Conservation (phyloP, 805 yeast genomes). For the Ogataea glucozyma region DNA sequence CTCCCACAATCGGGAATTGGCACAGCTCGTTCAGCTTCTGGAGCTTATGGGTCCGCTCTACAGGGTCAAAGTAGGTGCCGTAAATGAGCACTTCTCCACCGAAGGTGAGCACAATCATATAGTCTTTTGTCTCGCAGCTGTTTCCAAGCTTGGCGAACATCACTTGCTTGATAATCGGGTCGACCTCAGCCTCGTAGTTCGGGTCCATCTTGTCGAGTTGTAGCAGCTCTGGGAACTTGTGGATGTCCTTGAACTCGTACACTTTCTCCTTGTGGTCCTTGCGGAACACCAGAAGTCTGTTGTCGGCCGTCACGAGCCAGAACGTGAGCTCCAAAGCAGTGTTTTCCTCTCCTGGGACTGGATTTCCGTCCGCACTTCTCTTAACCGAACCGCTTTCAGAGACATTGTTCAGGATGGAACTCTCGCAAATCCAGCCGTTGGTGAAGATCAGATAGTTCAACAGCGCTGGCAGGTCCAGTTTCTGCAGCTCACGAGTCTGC, state of each 20-base stretch:
- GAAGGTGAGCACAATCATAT: constrained; percentile 67
- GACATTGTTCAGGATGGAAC: constrained; percentile 46
- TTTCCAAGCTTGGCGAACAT: constrained; percentile 69
- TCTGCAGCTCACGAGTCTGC: constrained; percentile 25
- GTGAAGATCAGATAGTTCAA: constrained; percentile 52
- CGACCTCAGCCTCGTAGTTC: constrained; percentile 54
- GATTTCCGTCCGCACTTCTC: constrained; percentile 27
- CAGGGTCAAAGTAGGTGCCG: constrained; percentile 48
- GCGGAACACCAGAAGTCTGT: constrained; percentile 64
- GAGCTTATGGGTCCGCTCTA: constrained; percentile 40
- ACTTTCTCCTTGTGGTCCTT: constrained; percentile 55
- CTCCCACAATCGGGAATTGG: constrained; percentile 61
- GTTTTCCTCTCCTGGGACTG: constrained; percentile 25
- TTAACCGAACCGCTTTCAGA: constrained; percentile 35
- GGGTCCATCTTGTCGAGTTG: constrained; percentile 50
- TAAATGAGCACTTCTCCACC: constrained; percentile 81
- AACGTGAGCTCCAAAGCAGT: constrained; percentile 45
- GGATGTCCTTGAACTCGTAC: constrained; percentile 51
- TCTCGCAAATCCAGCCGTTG: constrained; percentile 63
- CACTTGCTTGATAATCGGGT: constrained; percentile 72
- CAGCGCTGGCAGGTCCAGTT: constrained; percentile 37
- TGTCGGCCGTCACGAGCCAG: constrained; percentile 74
- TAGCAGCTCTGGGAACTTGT: constrained; percentile 46
- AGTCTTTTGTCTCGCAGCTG: constrained; percentile 51
- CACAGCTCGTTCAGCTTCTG: constrained; percentile 45